Evolutionary conservation across 306 rosid genomes (phyloP).

Genomic region (Prinsepia uniflora): DNA sequence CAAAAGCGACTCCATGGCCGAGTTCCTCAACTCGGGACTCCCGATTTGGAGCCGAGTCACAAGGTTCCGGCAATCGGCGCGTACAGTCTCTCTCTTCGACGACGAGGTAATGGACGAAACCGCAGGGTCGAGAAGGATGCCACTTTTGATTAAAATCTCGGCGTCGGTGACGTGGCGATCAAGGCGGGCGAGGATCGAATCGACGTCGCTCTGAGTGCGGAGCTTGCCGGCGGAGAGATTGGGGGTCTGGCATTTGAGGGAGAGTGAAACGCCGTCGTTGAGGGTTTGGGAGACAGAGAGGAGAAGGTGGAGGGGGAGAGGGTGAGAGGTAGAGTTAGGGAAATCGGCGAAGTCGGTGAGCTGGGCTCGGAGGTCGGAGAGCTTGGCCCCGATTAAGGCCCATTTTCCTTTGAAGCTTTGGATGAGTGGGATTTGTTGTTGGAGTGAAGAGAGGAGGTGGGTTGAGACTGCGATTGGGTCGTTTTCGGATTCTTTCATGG

Average conservation of each 20-base stretch:
- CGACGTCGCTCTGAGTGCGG: constrained; percentile 81
- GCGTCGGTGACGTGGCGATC: constrained; percentile 60
- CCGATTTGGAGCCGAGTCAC: constrained; percentile 84
- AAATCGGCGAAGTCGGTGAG: constrained; percentile 58
- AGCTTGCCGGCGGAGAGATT: constrained; percentile 60
- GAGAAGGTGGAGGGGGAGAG: constrained; percentile 67
- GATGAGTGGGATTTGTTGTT: constrained; percentile 44
- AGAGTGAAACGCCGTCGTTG: constrained; percentile 46
- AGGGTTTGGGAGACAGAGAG: constrained; percentile 47
- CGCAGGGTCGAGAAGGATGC: constrained; percentile 48
- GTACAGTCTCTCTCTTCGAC: constrained; percentile 57
- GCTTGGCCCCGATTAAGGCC: constrained; percentile 55
- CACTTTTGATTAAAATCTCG: constrained; percentile 70
- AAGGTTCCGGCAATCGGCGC: constrained; percentile 66
- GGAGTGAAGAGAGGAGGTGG: constrained; percentile 35
- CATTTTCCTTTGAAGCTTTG: constrained; percentile 68
- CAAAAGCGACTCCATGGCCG: constrained; percentile 62
- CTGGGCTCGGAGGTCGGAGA: constrained; percentile 59
- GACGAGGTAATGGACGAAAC: constrained; percentile 25
- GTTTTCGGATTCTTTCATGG: constrained; percentile 52
- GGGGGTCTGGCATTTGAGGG: constrained; percentile 41
- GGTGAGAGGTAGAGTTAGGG: constrained; percentile 41
- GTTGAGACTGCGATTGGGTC: constrained; percentile 37
- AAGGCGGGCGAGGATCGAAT: constrained; percentile 58
- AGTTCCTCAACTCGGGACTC: constrained; percentile 41